Conservation (phyloP, 1,139 yeast genomes). For the Citeromyces hawaiiensis region DNA sequence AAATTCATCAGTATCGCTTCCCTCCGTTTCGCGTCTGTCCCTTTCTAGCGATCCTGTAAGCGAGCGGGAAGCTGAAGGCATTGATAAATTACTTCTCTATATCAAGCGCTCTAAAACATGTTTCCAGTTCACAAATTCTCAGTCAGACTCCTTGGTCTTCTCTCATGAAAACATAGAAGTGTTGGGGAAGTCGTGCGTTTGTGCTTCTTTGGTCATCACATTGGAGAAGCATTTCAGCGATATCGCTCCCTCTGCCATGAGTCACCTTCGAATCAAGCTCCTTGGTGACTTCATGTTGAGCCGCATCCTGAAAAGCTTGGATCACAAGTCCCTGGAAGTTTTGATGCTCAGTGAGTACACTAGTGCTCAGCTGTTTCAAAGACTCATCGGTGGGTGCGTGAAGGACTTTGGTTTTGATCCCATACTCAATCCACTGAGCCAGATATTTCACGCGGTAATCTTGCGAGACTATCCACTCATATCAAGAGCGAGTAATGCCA, state of each 20-base stretch:
- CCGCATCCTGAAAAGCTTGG: slow-evolving; percentile 35
- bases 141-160: slow-evolving; percentile 9
- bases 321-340: slow-evolving; percentile 25
- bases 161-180: slow-evolving; percentile 29
- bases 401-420: slow-evolving; percentile 73
- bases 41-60: neutral
- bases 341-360: slow-evolving; percentile 27
- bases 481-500: slow-evolving; percentile 22
- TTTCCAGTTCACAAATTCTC: slow-evolving; percentile 26
- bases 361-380: slow-evolving; percentile 37
- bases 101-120: slow-evolving; percentile 60
- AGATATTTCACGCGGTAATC: slow-evolving; percentile 51
- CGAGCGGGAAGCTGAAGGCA: slow-evolving; percentile 1
- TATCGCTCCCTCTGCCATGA: slow-evolving; percentile 30
- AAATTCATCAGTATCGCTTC: neutral
- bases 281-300: slow-evolving; percentile 29
- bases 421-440: slow-evolving; percentile 48
- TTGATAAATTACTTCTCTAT: slow-evolving; percentile 18
- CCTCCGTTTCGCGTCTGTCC: neutral
- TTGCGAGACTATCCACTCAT: slow-evolving; percentile 53
- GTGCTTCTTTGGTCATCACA: slow-evolving; percentile 43
- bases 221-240: slow-evolving; percentile 42
- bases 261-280: slow-evolving; percentile 42
- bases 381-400: slow-evolving; percentile 56
- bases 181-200: slow-evolving; percentile 43